Evolutionary conservation across 73 alveolate species (phyloP).

Genomic region (Paramecium primaurelia): DNA sequence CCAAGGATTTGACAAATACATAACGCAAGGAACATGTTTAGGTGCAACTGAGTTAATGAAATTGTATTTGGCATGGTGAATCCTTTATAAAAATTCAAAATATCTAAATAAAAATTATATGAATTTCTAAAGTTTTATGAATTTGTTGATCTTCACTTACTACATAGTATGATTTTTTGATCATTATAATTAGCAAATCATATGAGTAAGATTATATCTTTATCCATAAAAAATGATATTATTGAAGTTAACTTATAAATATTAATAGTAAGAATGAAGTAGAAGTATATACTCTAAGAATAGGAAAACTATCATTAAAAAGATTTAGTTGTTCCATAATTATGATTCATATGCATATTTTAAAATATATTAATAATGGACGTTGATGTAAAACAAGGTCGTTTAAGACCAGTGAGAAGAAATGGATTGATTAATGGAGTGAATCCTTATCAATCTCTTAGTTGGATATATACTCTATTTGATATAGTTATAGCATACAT

Average conservation of each 20-base stretch:
- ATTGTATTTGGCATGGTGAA: neutral
- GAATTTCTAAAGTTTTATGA: no score
- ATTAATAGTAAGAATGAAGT: no score
- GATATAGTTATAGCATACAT: neutral
- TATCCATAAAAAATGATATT: no score
- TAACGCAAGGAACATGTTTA: neutral
- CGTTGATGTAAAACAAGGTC: conserved; percentile 15
- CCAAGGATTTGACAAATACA: no score
- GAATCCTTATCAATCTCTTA: neutral
- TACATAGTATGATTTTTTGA: no score
- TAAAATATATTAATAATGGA: neutral
- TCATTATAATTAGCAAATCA: no score
- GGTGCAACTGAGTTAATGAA: neutral
- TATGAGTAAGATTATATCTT: no score
- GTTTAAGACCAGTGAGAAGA: neutral
- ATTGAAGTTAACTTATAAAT: no score
- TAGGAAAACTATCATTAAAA: neutral
- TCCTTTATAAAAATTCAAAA: neutral
- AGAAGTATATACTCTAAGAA: neutral
- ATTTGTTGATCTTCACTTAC: no score
- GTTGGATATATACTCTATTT: conserved; percentile 14
- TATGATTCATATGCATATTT: neutral
- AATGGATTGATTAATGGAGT: conserved; percentile 27
- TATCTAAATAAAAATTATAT: no score
- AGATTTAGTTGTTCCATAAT: neutral